Evolutionary conservation across 805 yeast genomes (phyloP), one percentile per base, ranked within the genome.

Genomic region (Osmozyma mogii): DNA sequence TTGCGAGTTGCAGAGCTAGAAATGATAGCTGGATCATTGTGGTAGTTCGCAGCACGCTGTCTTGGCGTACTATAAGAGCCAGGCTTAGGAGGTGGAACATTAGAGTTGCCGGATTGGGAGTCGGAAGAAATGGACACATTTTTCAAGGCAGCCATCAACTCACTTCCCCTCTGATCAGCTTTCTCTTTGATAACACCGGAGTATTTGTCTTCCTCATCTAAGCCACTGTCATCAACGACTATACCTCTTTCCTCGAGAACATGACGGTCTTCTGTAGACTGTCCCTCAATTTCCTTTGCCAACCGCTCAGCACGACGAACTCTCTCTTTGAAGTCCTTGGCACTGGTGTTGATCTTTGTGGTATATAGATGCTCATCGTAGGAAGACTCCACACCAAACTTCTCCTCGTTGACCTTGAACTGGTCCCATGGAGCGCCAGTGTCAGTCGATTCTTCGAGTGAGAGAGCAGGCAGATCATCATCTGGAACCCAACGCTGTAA

Each of bases 191-290:
- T 27, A 12, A 43, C 98, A 29, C 96, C 96, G 4, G 96, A 85
- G 50, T 88, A 92, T 56, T 83, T 83, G 54, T 88, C 96, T 55
- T 92, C 98, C 59, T 92, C 98, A 55, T 92, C 97, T 43, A 84
- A 42, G 11, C 94, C 95, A 36, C 82, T 72, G 48, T 84, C 95
- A 50, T 84, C 95, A 22, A 81, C 70, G 11, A 53, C 47, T 10
- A 75, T 38, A 15, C 95, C 95, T 53, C 98, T 75, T 55, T 89
- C 98, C 52, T 89, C 98, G 38, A 94, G 89, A 15, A 88, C 40
- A 52, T 92, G 97, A 17, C 72, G 59, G 49, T 84, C 87, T 16
- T 79, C 80, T 15, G 78, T 68, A 6, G 35, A 14, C 43, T 74
- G 80, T 22, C 69, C 57, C 54, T 83, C 92, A 44, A 89, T 89